These are phyloP conservation scores for Coniochaeta prunicola DNA, from an alignment of 2,329 filamentous ascomycete species.

Conservation along the genomic window DNA sequence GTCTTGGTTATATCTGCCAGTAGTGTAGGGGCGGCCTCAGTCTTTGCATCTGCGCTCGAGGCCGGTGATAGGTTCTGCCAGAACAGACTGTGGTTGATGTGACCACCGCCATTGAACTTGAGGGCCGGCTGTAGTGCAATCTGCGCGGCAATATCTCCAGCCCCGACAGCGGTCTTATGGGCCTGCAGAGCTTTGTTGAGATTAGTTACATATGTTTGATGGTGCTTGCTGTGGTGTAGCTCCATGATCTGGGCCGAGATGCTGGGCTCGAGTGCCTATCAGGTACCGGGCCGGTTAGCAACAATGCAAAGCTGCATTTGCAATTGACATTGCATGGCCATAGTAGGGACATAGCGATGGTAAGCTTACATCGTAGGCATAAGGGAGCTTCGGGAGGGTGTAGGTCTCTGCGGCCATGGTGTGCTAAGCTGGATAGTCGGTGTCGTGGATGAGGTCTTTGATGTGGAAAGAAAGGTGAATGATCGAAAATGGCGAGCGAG, in stretches of 20 bases:
- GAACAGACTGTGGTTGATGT: constrained; percentile 62
- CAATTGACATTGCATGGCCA: not conserved
- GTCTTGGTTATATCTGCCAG: constrained; percentile 51
- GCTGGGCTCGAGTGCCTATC: constrained; percentile 48
- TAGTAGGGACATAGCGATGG: not conserved
- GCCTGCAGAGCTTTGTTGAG: constrained; percentile 77
- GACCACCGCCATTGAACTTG: constrained; percentile 62
- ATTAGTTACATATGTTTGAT: constrained; percentile 87
- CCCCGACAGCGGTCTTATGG: constrained; percentile 48
- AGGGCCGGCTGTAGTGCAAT: constrained; percentile 56
- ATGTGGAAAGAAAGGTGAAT: too few relatives aligned
- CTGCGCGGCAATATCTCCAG: constrained; percentile 50
- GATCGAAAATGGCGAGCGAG: not conserved
- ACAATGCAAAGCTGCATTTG: not conserved
- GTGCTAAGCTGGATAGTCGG: not conserved
- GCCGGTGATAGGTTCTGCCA: constrained; percentile 65
- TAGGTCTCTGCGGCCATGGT: constrained; percentile 22
- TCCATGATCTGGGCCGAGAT: constrained; percentile 94
- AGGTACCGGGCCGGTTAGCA: not conserved
- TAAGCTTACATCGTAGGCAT: constrained; percentile 27
- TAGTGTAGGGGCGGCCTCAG: constrained; percentile 50
- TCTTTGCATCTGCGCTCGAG: constrained; percentile 47
- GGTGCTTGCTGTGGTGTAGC: constrained; percentile 89
- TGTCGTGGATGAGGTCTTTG: not conserved
- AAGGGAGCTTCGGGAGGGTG: constrained; percentile 21